Evolutionary conservation across 2,329 filamentous ascomycete genomes (phyloP), one percentile per base, ranked within the genome.

Genomic region (Aspergillus quadricinctus): DNA sequence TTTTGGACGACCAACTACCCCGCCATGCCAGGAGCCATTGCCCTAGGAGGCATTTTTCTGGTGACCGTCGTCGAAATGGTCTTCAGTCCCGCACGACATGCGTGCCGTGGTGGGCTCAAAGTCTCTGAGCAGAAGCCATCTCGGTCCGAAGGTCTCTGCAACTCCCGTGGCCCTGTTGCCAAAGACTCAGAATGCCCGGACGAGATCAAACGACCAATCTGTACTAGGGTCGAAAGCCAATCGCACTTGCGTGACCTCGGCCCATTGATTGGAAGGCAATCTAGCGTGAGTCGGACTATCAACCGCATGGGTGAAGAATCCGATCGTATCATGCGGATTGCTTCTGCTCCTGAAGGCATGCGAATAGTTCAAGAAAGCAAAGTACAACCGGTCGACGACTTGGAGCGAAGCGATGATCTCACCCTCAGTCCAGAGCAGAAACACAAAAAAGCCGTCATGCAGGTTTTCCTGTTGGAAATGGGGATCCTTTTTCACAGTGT

Each of bases 401-500:
- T 56, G 9, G 66, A 68, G 48, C 58, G 57, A 7, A 56, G 48
- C n/a, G 57, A 64, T 7, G 53, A 62, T 25, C 19, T 43, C 9
- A 49, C 52, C 10, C 29, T 72, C 17, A 68, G 57, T 1, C 60
- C 65, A 1, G 65, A 70, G 23, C 70, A 78, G 61, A 79, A 73
- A 17, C 79, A 83, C 71, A 81, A 83, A 66, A 88, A 84, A 64
- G 83, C 86, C 70, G 81, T 88, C 2, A 78, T 90, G 64, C 88
- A 92, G 72, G 90, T 89, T 62, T 82, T 88, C 4, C 80, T 92
- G 2, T 81, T 92, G 4, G 88, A 92, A 71, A 86, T 88, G 55
- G 88, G 88, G 58, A 92, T 92, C 61, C 78, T 92, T 10, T 92
- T 92, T 69, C 88, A 92, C 74, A 89, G 85, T 58, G 82, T 92